Evolutionary conservation across 441 rosid genomes (phyloP), one percentile per base, ranked within the genome.

Genomic region (Omphalea diandra): DNA sequence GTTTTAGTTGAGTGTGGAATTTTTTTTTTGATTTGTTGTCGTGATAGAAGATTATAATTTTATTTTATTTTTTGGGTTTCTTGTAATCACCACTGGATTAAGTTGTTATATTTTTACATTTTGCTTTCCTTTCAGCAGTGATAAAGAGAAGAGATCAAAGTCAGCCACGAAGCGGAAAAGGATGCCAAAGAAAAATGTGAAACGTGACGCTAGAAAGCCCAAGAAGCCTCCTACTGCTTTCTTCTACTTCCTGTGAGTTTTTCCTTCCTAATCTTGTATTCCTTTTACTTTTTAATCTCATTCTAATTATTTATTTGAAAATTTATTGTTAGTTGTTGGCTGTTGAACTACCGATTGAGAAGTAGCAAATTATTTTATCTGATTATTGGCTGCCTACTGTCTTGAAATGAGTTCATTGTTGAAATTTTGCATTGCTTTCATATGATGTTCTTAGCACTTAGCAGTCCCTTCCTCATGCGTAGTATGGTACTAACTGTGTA

Each of bases 151-250:
- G 80, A 83, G 73, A 44, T 40, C 71, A 54, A 77, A 59, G 71
- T 56, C 80, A n/a, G n/a, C n/a, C n/a, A n/a, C n/a, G n/a, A n/a
- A n/a, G n/a, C n/a, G n/a, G n/a, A 85, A 76, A 72, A 29, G 65
- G 62, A 79, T 65, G 60, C 70, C 66, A 71, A 87, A 81, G 82
- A 86, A 87, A 73, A 58, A 22, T 1, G 35, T 27, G 50, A 86
- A 86, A 80, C 24, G 77, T 24, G 92, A 87, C 57, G 81, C 86
- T 61, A 81, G 81, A 73, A 90, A 71, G 79, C 99, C 98, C 3
- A 95, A 95, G 86, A 92, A 92, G 74, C 98, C 98, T 59, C 91
- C 98, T 10, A 95, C 97, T 68, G 98, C 96, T 50, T 95, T 95
- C 80, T 95, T 95, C 85, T 92, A 50, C 78, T 92, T 85, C 86